These are phyloP conservation scores for Geotrichum cucujoidarum DNA, from an alignment of 1,139 yeast genomes.

Conservation along the genomic window DNA sequence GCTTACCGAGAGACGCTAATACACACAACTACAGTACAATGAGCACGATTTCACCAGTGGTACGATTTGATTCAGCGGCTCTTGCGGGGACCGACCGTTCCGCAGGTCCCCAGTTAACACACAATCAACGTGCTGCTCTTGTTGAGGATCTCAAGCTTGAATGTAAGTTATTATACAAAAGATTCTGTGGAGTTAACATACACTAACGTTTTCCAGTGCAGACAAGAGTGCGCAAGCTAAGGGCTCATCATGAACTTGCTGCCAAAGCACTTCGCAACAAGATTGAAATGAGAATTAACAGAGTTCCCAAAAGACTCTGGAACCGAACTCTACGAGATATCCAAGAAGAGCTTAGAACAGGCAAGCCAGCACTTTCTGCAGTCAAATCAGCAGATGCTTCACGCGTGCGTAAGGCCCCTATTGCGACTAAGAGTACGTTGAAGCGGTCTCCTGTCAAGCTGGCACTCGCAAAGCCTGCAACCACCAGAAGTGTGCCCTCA, in stretches of 20 bases:
- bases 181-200: conserved; percentile 19
- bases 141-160: conserved; percentile 30
- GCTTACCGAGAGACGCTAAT: too few species aligned
- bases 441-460: not conserved
- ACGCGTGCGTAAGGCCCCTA: not conserved
- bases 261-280: conserved; percentile 36
- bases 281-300: conserved; percentile 38
- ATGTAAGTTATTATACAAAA: conserved; percentile 23
- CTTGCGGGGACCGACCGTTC: too few species aligned
- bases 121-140: conserved; percentile 31
- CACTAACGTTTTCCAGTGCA: conserved; percentile 21
- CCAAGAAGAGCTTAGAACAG: conserved; percentile 19
- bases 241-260: conserved; percentile 33
- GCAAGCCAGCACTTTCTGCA: not conserved
- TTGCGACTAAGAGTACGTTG: not conserved
- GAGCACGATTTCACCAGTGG: not conserved
- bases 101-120: conserved; percentile 21
- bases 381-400: conserved; percentile 1
- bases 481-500: not conserved
- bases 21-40: not conserved
- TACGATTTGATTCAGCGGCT: not conserved
- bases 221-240: conserved; percentile 32
- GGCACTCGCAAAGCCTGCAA: not conserved
- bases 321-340: conserved; percentile 38
- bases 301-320: conserved; percentile 43